Evolutionary conservation across 2,329 filamentous ascomycete genomes (phyloP).

Genomic region (Celoporthe dispersa): DNA sequence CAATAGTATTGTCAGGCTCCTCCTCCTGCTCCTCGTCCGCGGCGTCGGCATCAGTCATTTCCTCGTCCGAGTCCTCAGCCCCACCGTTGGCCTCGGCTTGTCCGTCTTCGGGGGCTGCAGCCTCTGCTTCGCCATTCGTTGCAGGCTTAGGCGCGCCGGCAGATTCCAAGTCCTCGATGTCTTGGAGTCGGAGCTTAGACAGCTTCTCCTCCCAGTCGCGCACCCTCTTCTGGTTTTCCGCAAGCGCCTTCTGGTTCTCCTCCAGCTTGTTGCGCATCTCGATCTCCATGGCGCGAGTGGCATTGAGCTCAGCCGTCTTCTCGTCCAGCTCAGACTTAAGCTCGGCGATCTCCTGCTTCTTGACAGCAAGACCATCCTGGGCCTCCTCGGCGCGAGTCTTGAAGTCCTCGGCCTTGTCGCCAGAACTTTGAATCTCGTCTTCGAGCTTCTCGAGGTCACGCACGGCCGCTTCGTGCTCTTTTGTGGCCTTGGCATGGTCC

Average conservation of each 20-base stretch:
- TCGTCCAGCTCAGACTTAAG: slow-evolving; percentile 87
- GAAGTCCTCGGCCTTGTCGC: slow-evolving; percentile 73
- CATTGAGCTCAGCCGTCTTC: slow-evolving; percentile 84
- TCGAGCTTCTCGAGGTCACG: slow-evolving; percentile 79
- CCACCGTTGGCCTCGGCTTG: slow-evolving; percentile 35
- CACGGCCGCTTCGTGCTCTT: slow-evolving; percentile 74
- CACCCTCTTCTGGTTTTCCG: slow-evolving; percentile 83
- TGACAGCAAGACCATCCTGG: slow-evolving; percentile 74
- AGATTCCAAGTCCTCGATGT: slow-evolving; percentile 70
- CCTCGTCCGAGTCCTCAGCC: slow-evolving; percentile 35
- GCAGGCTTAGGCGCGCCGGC: slow-evolving; percentile 38
- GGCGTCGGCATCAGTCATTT: slow-evolving; percentile 35
- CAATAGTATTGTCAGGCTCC: slow-evolving; percentile 34
- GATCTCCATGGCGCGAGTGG: slow-evolving; percentile 86
- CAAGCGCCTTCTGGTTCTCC: slow-evolving; percentile 87
- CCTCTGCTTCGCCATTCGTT: slow-evolving; percentile 37
- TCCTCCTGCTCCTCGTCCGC: slow-evolving; percentile 30
- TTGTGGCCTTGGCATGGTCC: slow-evolving; percentile 75
- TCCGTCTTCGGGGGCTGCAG: slow-evolving; percentile 32
- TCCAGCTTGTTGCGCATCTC: slow-evolving; percentile 99
- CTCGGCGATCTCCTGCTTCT: slow-evolving; percentile 77
- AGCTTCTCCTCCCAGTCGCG: slow-evolving; percentile 91
- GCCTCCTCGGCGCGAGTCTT: slow-evolving; percentile 79
- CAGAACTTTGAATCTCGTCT: slow-evolving; percentile 77
- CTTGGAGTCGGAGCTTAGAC: slow-evolving; percentile 80